Percentiles rank a stretch among this genome's conserved stretches.
Conservation (phyloP, 805 yeast species). For the Yamadazyma phyllophila region DNA sequence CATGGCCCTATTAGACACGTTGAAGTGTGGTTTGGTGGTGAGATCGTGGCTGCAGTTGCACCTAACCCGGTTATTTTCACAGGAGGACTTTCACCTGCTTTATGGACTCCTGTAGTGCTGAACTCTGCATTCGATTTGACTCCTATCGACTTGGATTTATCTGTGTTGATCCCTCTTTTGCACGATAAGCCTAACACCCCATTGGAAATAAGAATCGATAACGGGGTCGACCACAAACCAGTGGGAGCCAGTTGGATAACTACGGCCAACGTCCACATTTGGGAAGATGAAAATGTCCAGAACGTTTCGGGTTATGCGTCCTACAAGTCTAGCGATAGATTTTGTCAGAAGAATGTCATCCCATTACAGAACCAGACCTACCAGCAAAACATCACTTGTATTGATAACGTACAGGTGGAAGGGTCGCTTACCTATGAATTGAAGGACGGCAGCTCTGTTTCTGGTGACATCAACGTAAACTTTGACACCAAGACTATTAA, state of each 20-base stretch:
- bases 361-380: background rate
- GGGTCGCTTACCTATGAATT: constrained; percentile 38
- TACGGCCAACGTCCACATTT: constrained; percentile 53
- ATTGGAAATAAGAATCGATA: constrained; percentile 48
- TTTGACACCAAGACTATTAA: constrained; percentile 4
- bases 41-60: constrained; percentile 56
- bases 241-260: constrained; percentile 58
- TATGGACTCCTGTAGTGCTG: constrained; percentile 82
- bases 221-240: constrained; percentile 37
- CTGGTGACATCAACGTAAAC: background rate
- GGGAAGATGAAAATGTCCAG: constrained; percentile 46
- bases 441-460: constrained; percentile 28
- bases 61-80: constrained; percentile 78
- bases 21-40: constrained; percentile 58
- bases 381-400: constrained; percentile 38
- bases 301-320: constrained; percentile 29
- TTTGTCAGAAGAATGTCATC: constrained; percentile 3
- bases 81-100: constrained; percentile 76
- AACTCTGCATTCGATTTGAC: constrained; percentile 71
- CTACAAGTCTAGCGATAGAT: background rate
- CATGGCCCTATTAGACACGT: constrained; percentile 74
- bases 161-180: constrained; percentile 66
- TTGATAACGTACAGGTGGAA: constrained; percentile 28
- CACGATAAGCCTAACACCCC: constrained; percentile 29
- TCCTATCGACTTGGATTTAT: constrained; percentile 66